Evolutionary conservation across 495 filamentous ascomycete genomes (phyloP), one percentile per base, ranked within the genome.

Genomic region (Cetradonia linearis): DNA sequence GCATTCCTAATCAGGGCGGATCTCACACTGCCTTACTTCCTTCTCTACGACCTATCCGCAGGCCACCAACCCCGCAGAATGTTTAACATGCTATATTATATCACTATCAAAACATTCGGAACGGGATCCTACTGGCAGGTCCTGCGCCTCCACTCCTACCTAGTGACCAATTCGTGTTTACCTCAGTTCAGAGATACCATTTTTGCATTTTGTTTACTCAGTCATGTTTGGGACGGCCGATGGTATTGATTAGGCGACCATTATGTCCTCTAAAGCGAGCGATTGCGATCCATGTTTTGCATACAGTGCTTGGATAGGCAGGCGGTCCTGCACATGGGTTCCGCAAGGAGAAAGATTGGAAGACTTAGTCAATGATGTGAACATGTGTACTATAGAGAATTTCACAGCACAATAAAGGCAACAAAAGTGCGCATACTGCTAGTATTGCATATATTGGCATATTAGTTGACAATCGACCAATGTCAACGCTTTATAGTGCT

Each of bases 231-330:
- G 48, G 38, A 49, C 56, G 56, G 44, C 44, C 16, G 23, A 34
- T 59, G 20, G 34, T 59, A 18, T 50, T 11, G 1, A n/a, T 34
- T 42, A 16, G 57, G 57, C 57, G 57, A 34, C 9, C 23, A 40
- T 33, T 42, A 16, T 59, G 25, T n/a, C 37, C 9, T n/a, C 25
- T 46, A 1, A 20, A 59, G 57, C 57, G 34, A 59, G 57, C 57
- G 47, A 59, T 59, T 20, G 57, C 57, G 47, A 59, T 59, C 42
- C 34, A 42, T 49, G 5, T 59, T 53, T 53, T 59, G 36, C 47
- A 59, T 62, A 58, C 10, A 58, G 42, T 46, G 9, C 38, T 56
- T 61, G 23, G 34, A 37, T 33, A 33, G 13, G 20, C 18, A 34
- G 13, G 20, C 18, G 25, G 16, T 13, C 3, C 23, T 48, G 13